Conservation (phyloP, 2,329 filamentous ascomycete species). For the Sporothrix euskadiensis region DNA sequence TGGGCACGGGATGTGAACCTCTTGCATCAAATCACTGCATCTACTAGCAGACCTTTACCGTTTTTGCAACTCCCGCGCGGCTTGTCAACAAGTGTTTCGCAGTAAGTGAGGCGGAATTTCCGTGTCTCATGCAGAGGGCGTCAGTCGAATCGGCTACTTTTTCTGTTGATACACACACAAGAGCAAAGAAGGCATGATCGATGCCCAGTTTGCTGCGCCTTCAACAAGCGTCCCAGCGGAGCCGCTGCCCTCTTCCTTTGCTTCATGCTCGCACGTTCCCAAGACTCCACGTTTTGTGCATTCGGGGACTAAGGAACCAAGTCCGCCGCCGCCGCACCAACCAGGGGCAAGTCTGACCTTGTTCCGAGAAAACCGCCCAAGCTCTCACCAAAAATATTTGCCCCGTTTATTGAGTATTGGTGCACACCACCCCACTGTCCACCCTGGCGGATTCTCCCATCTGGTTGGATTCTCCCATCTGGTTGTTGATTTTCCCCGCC, state of each 20-base stretch:
- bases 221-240: background rate
- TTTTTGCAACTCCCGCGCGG: slow-evolving; percentile 8
- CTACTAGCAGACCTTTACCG: background rate
- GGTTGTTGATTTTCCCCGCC: background rate
- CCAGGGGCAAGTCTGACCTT: background rate
- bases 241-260: background rate
- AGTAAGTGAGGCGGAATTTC: background rate
- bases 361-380: background rate
- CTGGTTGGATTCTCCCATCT: background rate
- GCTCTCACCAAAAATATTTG: background rate
- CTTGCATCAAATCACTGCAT: background rate
- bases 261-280: background rate
- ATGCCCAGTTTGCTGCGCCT: background rate
- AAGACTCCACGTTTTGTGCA: slow-evolving; percentile 17
- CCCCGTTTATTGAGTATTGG: slow-evolving; percentile 1
- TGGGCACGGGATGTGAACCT: background rate
- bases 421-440: background rate
- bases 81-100: background rate
- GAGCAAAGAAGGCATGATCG: background rate
- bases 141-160: background rate
- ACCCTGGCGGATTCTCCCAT: background rate
- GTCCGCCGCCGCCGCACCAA: slow-evolving; percentile 16
- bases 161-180: background rate
- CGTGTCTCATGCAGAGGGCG: slow-evolving; percentile 12
- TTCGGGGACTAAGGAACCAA: slow-evolving; percentile 15